phyloP scores from a whole-genome alignment of 768 basidiomycete genomes.

The Leccinum truebloodii region DNA sequence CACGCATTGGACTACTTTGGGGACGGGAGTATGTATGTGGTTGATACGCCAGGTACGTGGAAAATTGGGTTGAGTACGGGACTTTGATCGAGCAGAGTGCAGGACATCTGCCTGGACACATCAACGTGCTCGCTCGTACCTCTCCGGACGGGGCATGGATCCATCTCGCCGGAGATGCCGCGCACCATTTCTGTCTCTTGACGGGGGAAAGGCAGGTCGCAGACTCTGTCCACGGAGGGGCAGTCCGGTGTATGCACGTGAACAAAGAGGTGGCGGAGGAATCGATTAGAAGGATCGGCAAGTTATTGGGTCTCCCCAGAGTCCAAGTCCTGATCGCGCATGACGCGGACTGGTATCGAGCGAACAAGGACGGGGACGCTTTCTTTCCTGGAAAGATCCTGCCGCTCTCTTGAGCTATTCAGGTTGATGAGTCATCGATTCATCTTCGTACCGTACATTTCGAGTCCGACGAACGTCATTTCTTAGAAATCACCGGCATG shows the following conservation, averaged over 20 bases:
- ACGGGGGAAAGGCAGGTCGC: conserved; percentile 44
- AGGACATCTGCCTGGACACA: conserved; percentile 53
- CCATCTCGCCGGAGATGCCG: conserved; percentile 53
- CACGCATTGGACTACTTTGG: conserved; percentile 50
- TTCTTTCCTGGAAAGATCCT: background rate
- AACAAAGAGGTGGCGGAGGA: conserved; percentile 38
- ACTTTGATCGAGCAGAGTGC: background rate
- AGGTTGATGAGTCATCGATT: background rate
- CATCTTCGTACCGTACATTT: background rate
- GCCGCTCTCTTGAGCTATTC: background rate
- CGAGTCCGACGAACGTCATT: too few species aligned
- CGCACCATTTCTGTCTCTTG: conserved; percentile 51
- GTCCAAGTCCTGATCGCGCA: background rate
- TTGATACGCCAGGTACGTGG: conserved; percentile 47
- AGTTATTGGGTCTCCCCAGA: background rate
- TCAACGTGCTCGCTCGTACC: conserved; percentile 54
- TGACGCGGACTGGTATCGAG: background rate
- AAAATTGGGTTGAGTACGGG: background rate
- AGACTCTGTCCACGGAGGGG: conserved; percentile 12
- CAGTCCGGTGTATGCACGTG: conserved; percentile 40
- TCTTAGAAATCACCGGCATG: too few species aligned
- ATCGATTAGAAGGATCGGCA: background rate
- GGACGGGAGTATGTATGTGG: conserved; percentile 56
- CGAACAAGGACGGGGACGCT: background rate
- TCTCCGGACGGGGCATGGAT: conserved; percentile 55